Conservation (phyloP, 2,329 filamentous ascomycete genomes). For the Cercospora sp. region DNA sequence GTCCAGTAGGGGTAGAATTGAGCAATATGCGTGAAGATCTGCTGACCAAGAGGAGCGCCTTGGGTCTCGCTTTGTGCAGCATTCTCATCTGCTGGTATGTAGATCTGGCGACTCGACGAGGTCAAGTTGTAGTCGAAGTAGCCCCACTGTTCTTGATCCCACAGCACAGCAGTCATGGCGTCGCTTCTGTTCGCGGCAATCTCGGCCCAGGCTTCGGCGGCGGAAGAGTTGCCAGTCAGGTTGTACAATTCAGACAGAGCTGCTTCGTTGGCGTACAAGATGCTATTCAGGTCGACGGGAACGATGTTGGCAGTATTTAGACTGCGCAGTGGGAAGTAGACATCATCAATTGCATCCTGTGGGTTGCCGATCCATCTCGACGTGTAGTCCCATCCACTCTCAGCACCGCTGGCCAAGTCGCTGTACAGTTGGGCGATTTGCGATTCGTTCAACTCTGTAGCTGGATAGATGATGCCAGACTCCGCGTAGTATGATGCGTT, state of each 20-base stretch:
- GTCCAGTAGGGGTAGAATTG: slow-evolving; percentile 72
- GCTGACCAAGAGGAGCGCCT: slow-evolving; percentile 55
- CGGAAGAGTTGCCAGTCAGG: slow-evolving; percentile 53
- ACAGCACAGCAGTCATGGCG: slow-evolving; percentile 64
- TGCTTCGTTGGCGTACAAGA: slow-evolving; percentile 66
- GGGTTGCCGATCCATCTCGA: slow-evolving; percentile 61
- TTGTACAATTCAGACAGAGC: slow-evolving; percentile 59
- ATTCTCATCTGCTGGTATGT: slow-evolving; percentile 53
- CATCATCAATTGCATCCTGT: slow-evolving; percentile 58
- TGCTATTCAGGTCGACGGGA: slow-evolving; percentile 68
- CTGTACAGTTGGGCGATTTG: slow-evolving; percentile 58
- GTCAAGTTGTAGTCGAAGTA: slow-evolving; percentile 73
- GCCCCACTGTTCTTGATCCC: slow-evolving; percentile 62
- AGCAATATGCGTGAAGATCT: slow-evolving; percentile 59
- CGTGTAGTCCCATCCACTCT: slow-evolving; percentile 66
- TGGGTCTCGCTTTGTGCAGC: slow-evolving; percentile 46
- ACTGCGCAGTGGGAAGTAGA: slow-evolving; percentile 66
- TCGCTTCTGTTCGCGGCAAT: slow-evolving; percentile 57
- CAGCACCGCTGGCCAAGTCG: slow-evolving; percentile 65
- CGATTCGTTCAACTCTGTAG: slow-evolving; percentile 53
- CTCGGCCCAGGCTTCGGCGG: slow-evolving; percentile 52
- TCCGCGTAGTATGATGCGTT: slow-evolving; percentile 63
- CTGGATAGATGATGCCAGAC: slow-evolving; percentile 61
- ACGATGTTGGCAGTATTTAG: slow-evolving; percentile 61
- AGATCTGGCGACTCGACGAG: slow-evolving; percentile 57